Base-by-base conservation (phyloP, 768 basidiomycete genomes). In the Termitomyces sp. region DNA sequence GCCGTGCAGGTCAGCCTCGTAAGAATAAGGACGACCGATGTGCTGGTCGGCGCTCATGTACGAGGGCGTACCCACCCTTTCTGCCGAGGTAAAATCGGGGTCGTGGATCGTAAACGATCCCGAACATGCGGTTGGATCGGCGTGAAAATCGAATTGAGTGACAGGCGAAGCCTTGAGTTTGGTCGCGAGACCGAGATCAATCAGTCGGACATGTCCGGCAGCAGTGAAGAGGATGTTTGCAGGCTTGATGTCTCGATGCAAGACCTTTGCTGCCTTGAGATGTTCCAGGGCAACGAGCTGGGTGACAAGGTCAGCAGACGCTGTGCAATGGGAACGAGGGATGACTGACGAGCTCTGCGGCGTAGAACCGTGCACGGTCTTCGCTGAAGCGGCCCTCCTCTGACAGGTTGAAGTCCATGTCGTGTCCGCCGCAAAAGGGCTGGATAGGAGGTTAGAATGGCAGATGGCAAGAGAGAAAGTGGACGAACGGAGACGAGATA, bases 271-370 rank as follows among this genome's bases (percentile, higher is more conserved):
- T 0, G n/a, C 35, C 20, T 56, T 57, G 26, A 63, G 18, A 6
- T 60, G 46, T 18, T 60, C 30, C 0, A 63, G 56, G 13, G 58
- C 55, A 51, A 73, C 56, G 85, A 85, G 66, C 87, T 87, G 32
- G 10, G 30, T 38, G 4, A 3, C 12, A 20, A 20, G 6, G 30
- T 26, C 50, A 28, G 56, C 9, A 36, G 28, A 20, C 3, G 4
- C 14, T 38, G 20, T 24, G 4, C 24, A 43, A 26, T 22, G 12
- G 4, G 8, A 24, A 35, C 28, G 36, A n/a, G 18, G 18, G 1
- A 35, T 6, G 33, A 24, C 61, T 51, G 24, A 62, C 61, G 43
- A 59, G 13, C 24, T 62, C 61, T 0, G 61, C 46, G 1, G 56
- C 56, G 6, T 51, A 47, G n/a, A 58, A 58, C 1, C 56, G n/a